phyloP scores from a whole-genome alignment of 129 eudicot genomes.

The Erigeron canadensis region DNA sequence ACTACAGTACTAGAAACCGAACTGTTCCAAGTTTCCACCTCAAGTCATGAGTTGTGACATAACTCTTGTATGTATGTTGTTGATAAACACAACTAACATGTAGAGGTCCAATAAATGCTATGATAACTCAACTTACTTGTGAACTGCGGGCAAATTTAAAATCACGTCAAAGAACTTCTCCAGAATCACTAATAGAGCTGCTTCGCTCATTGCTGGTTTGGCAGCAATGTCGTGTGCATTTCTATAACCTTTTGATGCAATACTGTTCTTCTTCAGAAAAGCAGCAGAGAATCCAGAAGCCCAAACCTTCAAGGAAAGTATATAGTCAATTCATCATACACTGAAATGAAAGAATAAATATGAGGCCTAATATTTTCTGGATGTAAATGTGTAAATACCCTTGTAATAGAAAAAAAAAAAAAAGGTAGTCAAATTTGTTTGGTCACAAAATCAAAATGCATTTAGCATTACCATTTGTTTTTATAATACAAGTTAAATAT shows the following conservation, averaged over 20 bases:
- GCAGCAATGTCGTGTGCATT: conserved; percentile 29
- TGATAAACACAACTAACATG: no score
- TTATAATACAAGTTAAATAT: not conserved
- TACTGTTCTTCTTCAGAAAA: conserved; percentile 75
- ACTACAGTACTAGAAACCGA: no score
- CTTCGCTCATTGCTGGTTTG: conserved; percentile 71
- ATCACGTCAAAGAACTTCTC: conserved; percentile 84
- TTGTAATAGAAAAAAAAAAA: no score
- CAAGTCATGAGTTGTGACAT: not conserved
- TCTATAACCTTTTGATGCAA: conserved; percentile 62
- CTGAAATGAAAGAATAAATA: not conserved
- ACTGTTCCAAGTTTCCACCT: no score
- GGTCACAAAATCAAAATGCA: not conserved
- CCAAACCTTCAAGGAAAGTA: conserved; percentile 60
- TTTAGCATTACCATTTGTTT: not conserved
- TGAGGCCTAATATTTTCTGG: not conserved
- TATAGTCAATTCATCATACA: not conserved
- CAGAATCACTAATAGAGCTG: conserved; percentile 68
- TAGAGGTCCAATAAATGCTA: no score
- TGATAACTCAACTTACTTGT: conserved; percentile 52
- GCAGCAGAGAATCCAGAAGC: conserved; percentile 99
- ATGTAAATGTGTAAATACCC: no score
- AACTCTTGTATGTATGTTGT: not conserved
- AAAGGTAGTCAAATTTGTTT: not conserved
- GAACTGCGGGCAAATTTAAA: conserved; percentile 67